Conservation (phyloP, 805 yeast species). For the Candida loeiensis region DNA sequence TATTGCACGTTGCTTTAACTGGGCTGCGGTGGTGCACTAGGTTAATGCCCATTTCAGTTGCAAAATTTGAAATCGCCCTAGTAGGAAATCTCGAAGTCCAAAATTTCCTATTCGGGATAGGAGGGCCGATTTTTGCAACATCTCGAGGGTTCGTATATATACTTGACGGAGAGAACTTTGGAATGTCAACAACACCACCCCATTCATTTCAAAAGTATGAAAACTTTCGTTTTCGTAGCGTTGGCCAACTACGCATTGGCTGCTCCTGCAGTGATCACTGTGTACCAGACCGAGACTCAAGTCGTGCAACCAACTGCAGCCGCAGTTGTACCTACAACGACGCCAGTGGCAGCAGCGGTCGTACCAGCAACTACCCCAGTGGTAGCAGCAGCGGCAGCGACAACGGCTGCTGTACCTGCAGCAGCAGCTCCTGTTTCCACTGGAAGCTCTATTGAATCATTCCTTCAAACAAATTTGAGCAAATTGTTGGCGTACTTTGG, state of each 20-base stretch:
- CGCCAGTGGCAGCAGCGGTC: slow-evolving; percentile 12
- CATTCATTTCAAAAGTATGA: slow-evolving; percentile 2
- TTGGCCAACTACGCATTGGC: slow-evolving; percentile 16
- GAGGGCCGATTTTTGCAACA: slow-evolving; percentile 1
- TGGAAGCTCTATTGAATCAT: slow-evolving; percentile 8
- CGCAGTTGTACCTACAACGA: slow-evolving; percentile 10
- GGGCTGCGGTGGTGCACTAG: background rate
- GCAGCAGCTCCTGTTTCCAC: slow-evolving; percentile 10
- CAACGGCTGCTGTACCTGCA: slow-evolving; percentile 9
- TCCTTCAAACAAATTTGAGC: slow-evolving; percentile 8
- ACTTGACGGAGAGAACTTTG: background rate
- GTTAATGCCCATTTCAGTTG: background rate
- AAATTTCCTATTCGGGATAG: slow-evolving; percentile 1
- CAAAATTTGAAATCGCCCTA: slow-evolving; percentile 1
- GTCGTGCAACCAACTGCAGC: slow-evolving; percentile 3
- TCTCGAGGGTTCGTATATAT: background rate
- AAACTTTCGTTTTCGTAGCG: slow-evolving; percentile 4
- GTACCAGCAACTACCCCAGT: slow-evolving; percentile 17
- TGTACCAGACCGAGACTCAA: slow-evolving; percentile 18
- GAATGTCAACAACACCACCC: background rate
- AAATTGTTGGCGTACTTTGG: slow-evolving; percentile 14
- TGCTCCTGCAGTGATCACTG: slow-evolving; percentile 20
- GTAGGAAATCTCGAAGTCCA: background rate
- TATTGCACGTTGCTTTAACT: background rate
- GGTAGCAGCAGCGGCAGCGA: slow-evolving; percentile 10